Percentiles rank a stretch among this genome's conserved stretches.
Evolutionary conservation across 257 asterid genomes (phyloP).

Genomic region (Solanum appendiculatum): DNA sequence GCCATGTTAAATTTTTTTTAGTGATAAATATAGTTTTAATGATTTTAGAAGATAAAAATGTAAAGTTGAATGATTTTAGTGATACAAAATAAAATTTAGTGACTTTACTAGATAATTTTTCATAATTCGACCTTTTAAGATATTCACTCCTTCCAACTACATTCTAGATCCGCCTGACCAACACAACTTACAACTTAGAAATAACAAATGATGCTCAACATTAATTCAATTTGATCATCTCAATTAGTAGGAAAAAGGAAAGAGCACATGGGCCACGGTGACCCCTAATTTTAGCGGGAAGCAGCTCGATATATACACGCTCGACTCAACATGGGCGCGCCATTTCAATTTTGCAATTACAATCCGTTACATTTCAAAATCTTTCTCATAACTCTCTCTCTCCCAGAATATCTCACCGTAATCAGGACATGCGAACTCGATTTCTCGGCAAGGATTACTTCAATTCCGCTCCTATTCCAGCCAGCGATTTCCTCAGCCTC

Average conservation of each 20-base stretch:
- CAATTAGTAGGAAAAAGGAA: neutral
- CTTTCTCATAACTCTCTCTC: neutral
- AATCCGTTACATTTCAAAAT: neutral
- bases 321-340: neutral
- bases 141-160: too few relatives aligned
- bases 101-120: too few relatives aligned
- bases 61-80: too few relatives aligned
- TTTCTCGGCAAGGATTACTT: constrained; percentile 43
- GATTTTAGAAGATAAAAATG: too few relatives aligned
- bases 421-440: constrained; percentile 77
- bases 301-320: neutral
- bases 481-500: constrained; percentile 47
- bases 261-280: neutral
- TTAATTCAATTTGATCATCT: neutral
- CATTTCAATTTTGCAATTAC: neutral
- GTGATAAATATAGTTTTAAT: too few relatives aligned
- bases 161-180: too few relatives aligned
- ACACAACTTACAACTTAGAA: too few relatives aligned
- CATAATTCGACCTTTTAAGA: too few relatives aligned
- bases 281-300: neutral
- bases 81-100: too few relatives aligned
- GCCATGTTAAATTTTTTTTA: too few relatives aligned
- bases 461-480: constrained; percentile 11
- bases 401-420: neutral
- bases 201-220: neutral